A percentile compares a stretch with the other conserved stretches of the same genome.
phyloP scores from a whole-genome alignment of 371 early-diverging fungal species.

The Mucor indicus region DNA sequence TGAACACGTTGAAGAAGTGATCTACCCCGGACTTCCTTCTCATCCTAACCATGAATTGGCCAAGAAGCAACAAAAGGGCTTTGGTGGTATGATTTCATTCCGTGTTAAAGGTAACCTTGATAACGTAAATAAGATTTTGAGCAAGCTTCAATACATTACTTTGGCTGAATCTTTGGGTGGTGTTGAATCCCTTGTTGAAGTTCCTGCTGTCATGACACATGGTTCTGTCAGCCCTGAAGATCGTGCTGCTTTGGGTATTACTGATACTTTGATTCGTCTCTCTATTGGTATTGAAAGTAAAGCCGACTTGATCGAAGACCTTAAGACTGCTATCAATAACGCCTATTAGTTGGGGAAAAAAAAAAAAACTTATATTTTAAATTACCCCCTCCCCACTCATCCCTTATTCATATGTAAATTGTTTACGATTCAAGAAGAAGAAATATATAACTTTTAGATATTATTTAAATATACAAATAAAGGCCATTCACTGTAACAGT shows the following conservation, averaged over 20 bases:
- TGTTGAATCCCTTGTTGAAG: conserved; percentile 81
- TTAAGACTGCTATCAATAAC: conserved; percentile 54
- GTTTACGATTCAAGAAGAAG: no score
- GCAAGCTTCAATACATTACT: conserved; percentile 67
- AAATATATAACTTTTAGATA: no score
- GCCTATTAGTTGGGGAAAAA: conserved; percentile 42
- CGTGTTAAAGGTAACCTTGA: conserved; percentile 71
- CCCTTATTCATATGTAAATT: no score
- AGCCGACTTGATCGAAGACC: conserved; percentile 73
- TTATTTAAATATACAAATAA: no score
- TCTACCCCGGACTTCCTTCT: conserved; percentile 81
- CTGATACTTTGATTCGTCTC: conserved; percentile 79
- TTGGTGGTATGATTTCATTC: conserved; percentile 89
- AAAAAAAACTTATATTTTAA: no score
- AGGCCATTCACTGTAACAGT: no score
- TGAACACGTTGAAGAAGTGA: conserved; percentile 68
- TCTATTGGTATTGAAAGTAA: conserved; percentile 83
- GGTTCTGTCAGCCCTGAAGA: conserved; percentile 77
- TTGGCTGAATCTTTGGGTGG: conserved; percentile 87
- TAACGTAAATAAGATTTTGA: conserved; percentile 70
- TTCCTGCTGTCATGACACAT: conserved; percentile 88
- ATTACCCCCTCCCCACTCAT: no score
- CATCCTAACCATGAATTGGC: conserved; percentile 86
- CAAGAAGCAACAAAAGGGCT: conserved; percentile 72
- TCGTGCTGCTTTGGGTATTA: conserved; percentile 74